Evolutionary conservation across 2,329 filamentous ascomycete species (phyloP), one percentile per base, ranked within the genome.

Genomic region (Curvularia spicifera): DNA sequence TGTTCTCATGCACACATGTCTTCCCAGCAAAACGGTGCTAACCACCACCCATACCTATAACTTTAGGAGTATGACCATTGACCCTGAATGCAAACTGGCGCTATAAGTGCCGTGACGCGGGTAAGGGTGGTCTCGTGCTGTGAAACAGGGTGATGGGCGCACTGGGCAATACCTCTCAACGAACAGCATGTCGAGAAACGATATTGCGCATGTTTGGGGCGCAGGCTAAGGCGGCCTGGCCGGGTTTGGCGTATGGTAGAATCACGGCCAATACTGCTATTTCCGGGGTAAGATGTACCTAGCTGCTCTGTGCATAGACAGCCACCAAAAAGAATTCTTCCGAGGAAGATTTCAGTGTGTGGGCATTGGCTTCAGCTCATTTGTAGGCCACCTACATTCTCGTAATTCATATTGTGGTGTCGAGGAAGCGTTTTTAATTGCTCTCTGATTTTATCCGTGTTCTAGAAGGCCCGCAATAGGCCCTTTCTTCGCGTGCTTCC

Each of bases 191-290:
- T 33, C 40, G 15, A 51, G 53, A 10, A 56, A 24, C 39, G 39
- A 56, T 52, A 56, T 56, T 56, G 33, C 48, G 47, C 48, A 40
- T 56, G 48, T 45, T 52, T 48, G 42, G 53, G 53, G 47, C 33
- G 47, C 20, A 26, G 26, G 31, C 26, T 46, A 20, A 22, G 28
- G 24, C 18, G 40, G 42, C 24, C 29, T 49, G 46, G 39, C 29
- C 12, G 43, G 48, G 48, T n/a, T 52, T 35, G 37, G 48, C 22
- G 40, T 37, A 20, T 37, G 35, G 15, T 18, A 18, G 43, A 18
- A 42, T 39, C 37, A 40, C 29, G 29, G 46, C 46, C 50, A 61
- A 59, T 33, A 33, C 53, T 42, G 50, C 50, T 61, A 35, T 59
- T 59, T 26, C 56, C 22, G 46, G 59, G 56, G 53, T 53, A 59